phyloP scores from a whole-genome alignment of 2,329 filamentous ascomycete species.

The Ceratocystis ficicola region DNA sequence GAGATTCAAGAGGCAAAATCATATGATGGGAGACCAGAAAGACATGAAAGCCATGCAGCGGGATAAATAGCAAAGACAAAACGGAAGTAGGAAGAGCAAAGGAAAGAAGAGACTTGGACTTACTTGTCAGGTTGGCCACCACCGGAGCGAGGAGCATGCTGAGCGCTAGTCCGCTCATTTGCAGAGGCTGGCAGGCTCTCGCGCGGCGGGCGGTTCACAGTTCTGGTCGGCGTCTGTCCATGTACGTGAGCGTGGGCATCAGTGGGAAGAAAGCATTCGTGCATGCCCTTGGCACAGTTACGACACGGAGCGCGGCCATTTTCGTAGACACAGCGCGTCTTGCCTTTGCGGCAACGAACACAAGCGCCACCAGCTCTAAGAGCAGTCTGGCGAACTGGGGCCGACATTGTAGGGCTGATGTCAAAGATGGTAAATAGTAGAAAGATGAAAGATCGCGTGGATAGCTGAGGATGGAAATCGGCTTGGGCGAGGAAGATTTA shows the following conservation, averaged over 20 bases:
- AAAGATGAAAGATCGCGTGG: background rate
- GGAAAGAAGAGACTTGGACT: constrained; percentile 28
- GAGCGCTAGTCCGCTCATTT: constrained; percentile 34
- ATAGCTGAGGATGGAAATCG: background rate
- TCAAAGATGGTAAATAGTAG: background rate
- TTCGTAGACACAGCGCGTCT: constrained; percentile 53
- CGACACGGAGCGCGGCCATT: constrained; percentile 51
- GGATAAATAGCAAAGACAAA: constrained; percentile 17
- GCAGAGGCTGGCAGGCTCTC: constrained; percentile 41
- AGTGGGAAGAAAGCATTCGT: constrained; percentile 50
- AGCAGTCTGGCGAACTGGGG: constrained; percentile 44
- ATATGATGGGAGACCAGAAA: background rate
- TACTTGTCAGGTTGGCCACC: constrained; percentile 47
- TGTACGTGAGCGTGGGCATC: constrained; percentile 49
- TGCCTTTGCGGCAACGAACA: constrained; percentile 51
- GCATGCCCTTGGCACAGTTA: constrained; percentile 52
- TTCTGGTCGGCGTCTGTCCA: constrained; percentile 44
- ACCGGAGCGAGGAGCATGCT: constrained; percentile 27
- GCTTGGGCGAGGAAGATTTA: too few species aligned
- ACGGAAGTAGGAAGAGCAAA: constrained; percentile 11
- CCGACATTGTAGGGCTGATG: constrained; percentile 31
- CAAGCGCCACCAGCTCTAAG: constrained; percentile 49
- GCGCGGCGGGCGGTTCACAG: constrained; percentile 38
- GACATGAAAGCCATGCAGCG: background rate
- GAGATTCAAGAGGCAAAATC: background rate